Evolutionary conservation across 306 rosid genomes (phyloP).

Genomic region (Coriaria nepalensis): DNA sequence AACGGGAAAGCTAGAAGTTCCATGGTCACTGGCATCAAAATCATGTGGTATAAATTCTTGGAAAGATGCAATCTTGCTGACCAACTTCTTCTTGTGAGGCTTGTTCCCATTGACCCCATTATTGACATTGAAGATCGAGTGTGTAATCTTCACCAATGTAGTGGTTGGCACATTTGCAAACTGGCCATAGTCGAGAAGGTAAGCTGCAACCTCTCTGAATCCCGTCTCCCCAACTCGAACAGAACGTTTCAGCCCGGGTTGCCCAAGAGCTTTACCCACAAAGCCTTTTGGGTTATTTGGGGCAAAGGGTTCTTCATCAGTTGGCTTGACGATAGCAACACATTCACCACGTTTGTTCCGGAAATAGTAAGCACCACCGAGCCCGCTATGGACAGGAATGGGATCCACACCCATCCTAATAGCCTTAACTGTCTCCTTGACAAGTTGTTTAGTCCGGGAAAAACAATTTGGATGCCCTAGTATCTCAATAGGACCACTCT

Average conservation of each 20-base stretch:
- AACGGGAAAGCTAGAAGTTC: conserved; percentile 91
- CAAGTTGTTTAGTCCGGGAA: conserved; percentile 31
- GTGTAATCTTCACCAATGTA: conserved; percentile 86
- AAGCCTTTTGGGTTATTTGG: conserved; percentile 96
- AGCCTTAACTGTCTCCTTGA: conserved; percentile 55
- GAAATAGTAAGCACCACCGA: conserved; percentile 96
- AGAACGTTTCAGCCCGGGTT: conserved; percentile 80
- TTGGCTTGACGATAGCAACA: conserved; percentile 91
- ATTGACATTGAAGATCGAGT: conserved; percentile 86
- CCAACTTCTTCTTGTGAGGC: conserved; percentile 45
- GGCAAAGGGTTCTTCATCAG: conserved; percentile 97
- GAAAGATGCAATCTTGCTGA: conserved; percentile 88
- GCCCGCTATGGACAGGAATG: conserved; percentile 68
- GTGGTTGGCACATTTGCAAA: conserved; percentile 96
- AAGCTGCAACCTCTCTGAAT: conserved; percentile 90
- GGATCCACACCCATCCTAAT: conserved; percentile 82
- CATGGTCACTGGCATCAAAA: conserved; percentile 97
- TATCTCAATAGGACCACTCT: conserved; percentile 80
- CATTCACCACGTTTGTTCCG: conserved; percentile 55
- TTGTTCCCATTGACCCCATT: conserved; percentile 73
- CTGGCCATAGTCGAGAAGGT: conserved; percentile 67
- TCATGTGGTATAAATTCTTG: conserved; percentile 90
- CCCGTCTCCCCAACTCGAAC: conserved; percentile 99
- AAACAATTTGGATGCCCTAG: conserved; percentile 51
- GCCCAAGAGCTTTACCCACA: conserved; percentile 91